These are phyloP conservation scores for Pittosporum tobira DNA, from an alignment of 129 eudicot species.

Conservation along the genomic window DNA sequence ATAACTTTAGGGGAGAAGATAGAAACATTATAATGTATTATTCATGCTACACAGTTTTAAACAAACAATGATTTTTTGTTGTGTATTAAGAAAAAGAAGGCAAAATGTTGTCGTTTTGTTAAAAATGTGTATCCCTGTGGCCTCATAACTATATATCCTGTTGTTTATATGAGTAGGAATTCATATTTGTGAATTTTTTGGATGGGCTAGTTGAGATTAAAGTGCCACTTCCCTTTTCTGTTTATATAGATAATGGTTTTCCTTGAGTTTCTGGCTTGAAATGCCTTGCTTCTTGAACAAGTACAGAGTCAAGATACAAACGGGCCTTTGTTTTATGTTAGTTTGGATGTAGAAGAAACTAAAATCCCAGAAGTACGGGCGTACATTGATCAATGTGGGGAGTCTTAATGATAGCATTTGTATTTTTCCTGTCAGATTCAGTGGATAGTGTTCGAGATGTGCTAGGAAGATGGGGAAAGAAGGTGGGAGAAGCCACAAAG, in stretches of 20 bases:
- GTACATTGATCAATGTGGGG: background rate
- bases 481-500: slow-evolving; percentile 76
- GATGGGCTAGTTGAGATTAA: too few species aligned
- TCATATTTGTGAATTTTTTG: too few species aligned
- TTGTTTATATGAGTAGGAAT: too few species aligned
- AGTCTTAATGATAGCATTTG: background rate
- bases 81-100: too few species aligned
- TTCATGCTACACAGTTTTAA: too few species aligned
- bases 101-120: too few species aligned
- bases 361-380: background rate
- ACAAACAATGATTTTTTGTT: too few species aligned
- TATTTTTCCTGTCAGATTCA: slow-evolving; percentile 32
- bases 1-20: too few species aligned
- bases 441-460: slow-evolving; percentile 61
- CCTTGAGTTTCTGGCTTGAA: background rate
- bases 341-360: background rate
- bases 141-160: too few species aligned
- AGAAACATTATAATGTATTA: too few species aligned
- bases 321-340: background rate
- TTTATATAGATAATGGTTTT: background rate
- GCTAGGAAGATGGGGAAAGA: slow-evolving; percentile 87
- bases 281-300: background rate
- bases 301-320: background rate
- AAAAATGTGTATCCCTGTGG: too few species aligned
- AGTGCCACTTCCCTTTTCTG: too few species aligned